phyloP scores from a whole-genome alignment of 306 rosid species.

The Cicer bijugum region DNA sequence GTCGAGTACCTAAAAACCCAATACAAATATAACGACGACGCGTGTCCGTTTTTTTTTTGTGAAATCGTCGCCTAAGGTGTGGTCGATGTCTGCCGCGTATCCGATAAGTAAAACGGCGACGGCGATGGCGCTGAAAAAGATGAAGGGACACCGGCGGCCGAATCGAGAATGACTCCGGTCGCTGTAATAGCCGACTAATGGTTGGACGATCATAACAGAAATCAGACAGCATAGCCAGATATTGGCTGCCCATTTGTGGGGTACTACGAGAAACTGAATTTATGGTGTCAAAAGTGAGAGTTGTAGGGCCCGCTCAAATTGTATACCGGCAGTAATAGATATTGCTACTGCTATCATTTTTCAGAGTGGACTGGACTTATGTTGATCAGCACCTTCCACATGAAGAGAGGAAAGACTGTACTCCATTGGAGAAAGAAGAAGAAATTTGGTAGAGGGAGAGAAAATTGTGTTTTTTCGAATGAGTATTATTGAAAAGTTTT shows the following conservation, averaged over 20 bases:
- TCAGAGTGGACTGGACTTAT: slow-evolving; percentile 18
- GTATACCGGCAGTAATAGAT: slow-evolving; percentile 71
- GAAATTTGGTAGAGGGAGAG: neutral
- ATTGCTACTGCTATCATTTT: slow-evolving; percentile 60
- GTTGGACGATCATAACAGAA: slow-evolving; percentile 73
- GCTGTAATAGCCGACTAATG: slow-evolving; percentile 68
- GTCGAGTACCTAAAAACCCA: slow-evolving; percentile 71
- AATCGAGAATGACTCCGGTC: slow-evolving; percentile 66
- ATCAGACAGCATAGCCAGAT: slow-evolving; percentile 82
- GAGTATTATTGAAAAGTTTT: too few relatives aligned
- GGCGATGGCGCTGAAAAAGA: slow-evolving; percentile 36
- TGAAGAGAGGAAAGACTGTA: neutral
- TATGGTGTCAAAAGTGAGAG: slow-evolving; percentile 74
- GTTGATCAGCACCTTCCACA: neutral
- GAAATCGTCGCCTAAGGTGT: slow-evolving; percentile 45
- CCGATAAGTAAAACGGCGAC: slow-evolving; percentile 73
- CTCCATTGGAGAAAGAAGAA: neutral
- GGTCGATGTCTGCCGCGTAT: slow-evolving; percentile 73
- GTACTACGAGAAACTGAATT: slow-evolving; percentile 67
- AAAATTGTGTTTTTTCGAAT: too few relatives aligned
- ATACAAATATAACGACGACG: slow-evolving; percentile 53
- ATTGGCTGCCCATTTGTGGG: slow-evolving; percentile 70
- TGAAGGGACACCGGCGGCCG: slow-evolving; percentile 79
- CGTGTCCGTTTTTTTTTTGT: slow-evolving; percentile 35
- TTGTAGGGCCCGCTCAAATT: slow-evolving; percentile 87